These are phyloP conservation scores for Venturiaceae sp. DNA, from an alignment of 2,329 filamentous ascomycete species.

Conservation along the genomic window DNA sequence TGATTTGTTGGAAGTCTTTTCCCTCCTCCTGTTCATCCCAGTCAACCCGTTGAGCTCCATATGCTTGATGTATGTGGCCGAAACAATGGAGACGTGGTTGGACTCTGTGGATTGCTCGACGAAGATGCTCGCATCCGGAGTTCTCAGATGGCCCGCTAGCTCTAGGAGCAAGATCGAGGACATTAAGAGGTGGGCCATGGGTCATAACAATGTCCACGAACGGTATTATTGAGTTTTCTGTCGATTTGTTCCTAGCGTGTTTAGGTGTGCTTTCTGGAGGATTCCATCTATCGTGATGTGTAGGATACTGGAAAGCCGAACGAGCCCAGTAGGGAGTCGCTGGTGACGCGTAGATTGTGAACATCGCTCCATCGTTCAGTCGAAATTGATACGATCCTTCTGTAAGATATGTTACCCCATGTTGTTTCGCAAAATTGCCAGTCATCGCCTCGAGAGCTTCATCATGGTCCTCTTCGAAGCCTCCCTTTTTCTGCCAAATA, in stretches of 20 bases:
- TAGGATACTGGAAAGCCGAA: slow-evolving; percentile 20
- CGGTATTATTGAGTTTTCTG: slow-evolving; percentile 2
- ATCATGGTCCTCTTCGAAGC: background rate
- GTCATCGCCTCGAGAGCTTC: slow-evolving; percentile 12
- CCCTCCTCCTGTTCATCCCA: slow-evolving; percentile 17
- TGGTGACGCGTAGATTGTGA: slow-evolving; percentile 22
- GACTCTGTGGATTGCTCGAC: slow-evolving; percentile 33
- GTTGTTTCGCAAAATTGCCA: background rate
- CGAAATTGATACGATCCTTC: slow-evolving; percentile 21
- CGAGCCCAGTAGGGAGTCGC: slow-evolving; percentile 21
- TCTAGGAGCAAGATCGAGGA: slow-evolving; percentile 15
- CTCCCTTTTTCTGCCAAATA: background rate
- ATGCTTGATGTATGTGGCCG: slow-evolving; percentile 51
- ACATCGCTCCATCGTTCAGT: slow-evolving; percentile 17
- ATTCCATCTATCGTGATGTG: slow-evolving; percentile 6
- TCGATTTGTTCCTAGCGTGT: background rate
- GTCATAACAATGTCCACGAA: slow-evolving; percentile 29
- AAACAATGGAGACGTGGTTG: slow-evolving; percentile 45
- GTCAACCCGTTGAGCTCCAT: slow-evolving; percentile 44
- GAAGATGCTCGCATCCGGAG: slow-evolving; percentile 36
- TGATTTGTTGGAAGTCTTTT: background rate
- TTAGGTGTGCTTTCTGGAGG: background rate
- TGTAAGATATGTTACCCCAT: slow-evolving; percentile 20
- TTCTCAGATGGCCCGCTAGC: slow-evolving; percentile 8
- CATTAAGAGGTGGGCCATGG: slow-evolving; percentile 25